phyloP scores from a whole-genome alignment of 345 rosid genomes.

The Camelina laxa region DNA sequence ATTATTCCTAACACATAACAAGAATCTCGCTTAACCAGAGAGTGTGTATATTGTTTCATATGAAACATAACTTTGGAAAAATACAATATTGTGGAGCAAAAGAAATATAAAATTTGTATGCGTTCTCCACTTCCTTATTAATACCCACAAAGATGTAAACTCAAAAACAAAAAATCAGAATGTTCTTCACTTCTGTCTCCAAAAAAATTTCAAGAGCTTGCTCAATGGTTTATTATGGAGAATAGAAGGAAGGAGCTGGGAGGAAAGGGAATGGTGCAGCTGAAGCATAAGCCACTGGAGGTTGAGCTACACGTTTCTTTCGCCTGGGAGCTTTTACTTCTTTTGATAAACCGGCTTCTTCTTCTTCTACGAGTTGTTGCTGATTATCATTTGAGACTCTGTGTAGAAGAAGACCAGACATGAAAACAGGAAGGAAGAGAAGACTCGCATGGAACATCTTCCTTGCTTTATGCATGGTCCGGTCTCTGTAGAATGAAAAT shows the following conservation, averaged over 20 bases:
- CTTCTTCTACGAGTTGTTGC: conserved; percentile 37
- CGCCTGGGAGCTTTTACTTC: conserved; percentile 31
- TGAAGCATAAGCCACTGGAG: conserved; percentile 90
- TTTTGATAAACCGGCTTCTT: conserved; percentile 29
- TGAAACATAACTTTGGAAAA: background rate
- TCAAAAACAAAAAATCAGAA: conserved; percentile 17
- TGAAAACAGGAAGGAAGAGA: conserved; percentile 85
- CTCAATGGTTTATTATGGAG: conserved; percentile 23
- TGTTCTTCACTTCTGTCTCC: conserved; percentile 13
- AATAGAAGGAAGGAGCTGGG: conserved; percentile 69
- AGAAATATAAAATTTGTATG: conserved; percentile 1
- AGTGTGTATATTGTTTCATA: background rate
- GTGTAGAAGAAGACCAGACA: conserved; percentile 81
- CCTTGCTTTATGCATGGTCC: conserved; percentile 71
- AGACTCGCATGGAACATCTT: conserved; percentile 88
- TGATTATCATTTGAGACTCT: conserved; percentile 56
- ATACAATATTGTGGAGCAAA: conserved; percentile 19
- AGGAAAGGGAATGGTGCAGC: conserved; percentile 94
- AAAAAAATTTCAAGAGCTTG: conserved; percentile 21
- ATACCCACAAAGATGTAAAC: conserved; percentile 22
- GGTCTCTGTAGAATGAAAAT: conserved; percentile 73
- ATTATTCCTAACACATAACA: background rate
- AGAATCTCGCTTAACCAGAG: background rate
- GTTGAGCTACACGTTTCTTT: conserved; percentile 37
- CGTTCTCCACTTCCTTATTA: conserved; percentile 35